Base-by-base conservation (phyloP, 2,329 filamentous ascomycete genomes). In the Xylariaceae sp. region DNA sequence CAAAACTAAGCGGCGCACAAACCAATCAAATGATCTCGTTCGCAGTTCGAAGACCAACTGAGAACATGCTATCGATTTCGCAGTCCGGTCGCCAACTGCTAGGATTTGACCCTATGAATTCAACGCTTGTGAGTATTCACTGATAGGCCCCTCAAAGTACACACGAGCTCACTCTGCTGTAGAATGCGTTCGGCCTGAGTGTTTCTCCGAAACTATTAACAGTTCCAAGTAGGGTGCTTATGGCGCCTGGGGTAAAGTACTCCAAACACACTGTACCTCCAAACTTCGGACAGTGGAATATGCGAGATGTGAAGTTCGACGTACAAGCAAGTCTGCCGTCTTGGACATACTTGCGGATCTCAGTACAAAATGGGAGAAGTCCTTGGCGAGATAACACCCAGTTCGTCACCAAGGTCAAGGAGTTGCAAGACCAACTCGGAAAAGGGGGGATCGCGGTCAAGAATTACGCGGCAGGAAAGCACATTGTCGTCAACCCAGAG, bases 311-410 rank as follows among this genome's bases (percentile, higher is more conserved):
- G 10, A 33, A 47, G 31, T 52, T 52, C 17, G 38, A 18, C 14
- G 41, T 36, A 13, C 43, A 33, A 18, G 12, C 50, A 43, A 34
- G 31, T 7, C 22, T 52, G n/a, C 18, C 48, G 10, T 47, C 40
- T 2, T 52, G 44, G 50, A 48, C 50, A 5, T 52, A 48, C 14
- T 28, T 52, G 2, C 45, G 44, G 12, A 52, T 52, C 28, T 46
- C 42, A 14, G 13, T 33, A 19, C 22, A 51, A 12, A 19, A 42
- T 12, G 14, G 14, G 39, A 19, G 34, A 18, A 42, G 42, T 17
- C 28, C 28, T 31, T 47, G 42, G 42, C 22, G 16, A 6, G 17
- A 22, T 14, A 17, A 47, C n/a, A 5, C 16, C 3, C 17, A 45
- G 6, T 47, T 51, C 19, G 19, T 28, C 28, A n/a, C 4, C 28